Conservation (phyloP, 1,284 basidiomycete genomes). For the Boletus holoroseus region DNA sequence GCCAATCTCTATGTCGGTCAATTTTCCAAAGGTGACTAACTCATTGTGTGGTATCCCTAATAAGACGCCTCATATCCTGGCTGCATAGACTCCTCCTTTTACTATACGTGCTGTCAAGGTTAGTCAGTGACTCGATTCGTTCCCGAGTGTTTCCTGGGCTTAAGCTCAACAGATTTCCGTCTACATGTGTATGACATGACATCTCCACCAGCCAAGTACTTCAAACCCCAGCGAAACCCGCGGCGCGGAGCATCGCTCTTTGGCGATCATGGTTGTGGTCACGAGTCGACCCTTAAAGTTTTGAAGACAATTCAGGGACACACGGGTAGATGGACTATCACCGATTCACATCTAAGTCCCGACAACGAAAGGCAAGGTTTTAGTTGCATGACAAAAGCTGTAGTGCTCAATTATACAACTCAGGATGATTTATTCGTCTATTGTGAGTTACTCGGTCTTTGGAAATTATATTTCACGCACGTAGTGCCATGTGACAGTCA, state of each 20-base stretch:
- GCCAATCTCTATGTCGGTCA: slow-evolving; percentile 90
- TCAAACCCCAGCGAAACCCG: slow-evolving; percentile 16
- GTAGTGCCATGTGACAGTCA: slow-evolving; percentile 36
- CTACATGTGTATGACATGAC: slow-evolving; percentile 85
- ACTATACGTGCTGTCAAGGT: slow-evolving; percentile 81
- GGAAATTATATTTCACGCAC: neutral
- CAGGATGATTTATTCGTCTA: slow-evolving; percentile 90
- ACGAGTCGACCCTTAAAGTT: slow-evolving; percentile 66
- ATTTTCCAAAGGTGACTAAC: slow-evolving; percentile 66
- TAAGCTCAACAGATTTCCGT: slow-evolving; percentile 60
- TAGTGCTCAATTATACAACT: slow-evolving; percentile 14
- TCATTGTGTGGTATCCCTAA: slow-evolving; percentile 23
- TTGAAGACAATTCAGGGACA: slow-evolving; percentile 76
- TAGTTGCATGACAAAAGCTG: slow-evolving; percentile 49
- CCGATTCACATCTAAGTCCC: slow-evolving; percentile 89
- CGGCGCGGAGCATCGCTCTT: slow-evolving; percentile 14
- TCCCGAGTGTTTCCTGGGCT: slow-evolving; percentile 7
- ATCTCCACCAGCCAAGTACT: slow-evolving; percentile 38
- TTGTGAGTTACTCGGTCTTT: slow-evolving; percentile 43
- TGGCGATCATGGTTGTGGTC: slow-evolving; percentile 34
- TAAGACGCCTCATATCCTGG: slow-evolving; percentile 1
- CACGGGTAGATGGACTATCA: slow-evolving; percentile 84
- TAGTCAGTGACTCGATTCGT: slow-evolving; percentile 9
- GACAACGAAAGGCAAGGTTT: slow-evolving; percentile 75
- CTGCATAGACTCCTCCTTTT: slow-evolving; percentile 65